Base-by-base conservation (phyloP, 208 protist species). In the Leishmania lainsoni region DNA sequence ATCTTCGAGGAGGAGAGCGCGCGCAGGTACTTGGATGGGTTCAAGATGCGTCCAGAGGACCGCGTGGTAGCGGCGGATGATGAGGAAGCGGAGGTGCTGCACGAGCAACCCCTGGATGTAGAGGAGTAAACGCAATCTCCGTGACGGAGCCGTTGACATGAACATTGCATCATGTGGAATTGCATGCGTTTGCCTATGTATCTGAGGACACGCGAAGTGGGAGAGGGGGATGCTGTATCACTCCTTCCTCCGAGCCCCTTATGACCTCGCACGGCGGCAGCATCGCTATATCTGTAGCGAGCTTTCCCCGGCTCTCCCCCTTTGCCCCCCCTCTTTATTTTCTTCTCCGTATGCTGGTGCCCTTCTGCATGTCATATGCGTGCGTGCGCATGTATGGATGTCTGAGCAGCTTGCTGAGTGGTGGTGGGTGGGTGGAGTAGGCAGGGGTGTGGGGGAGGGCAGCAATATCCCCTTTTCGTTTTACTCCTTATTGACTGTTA, bases 1-100 rank as follows among this genome's bases (percentile, higher is more conserved):
- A 89, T 98, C 56, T 88, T 97, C 76, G 87, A 93, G 51, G 97
- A 98, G 84, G 97, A 98, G 45, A 80, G 29, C 32, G 85, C 94
- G 66, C 88, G 93, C 61, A 92, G 89, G 82, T 98, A 96, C 75
- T 80, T 98, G 86, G 91, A 95, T 78, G 91, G 86, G n/a, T 95
- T 98, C 79, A 83, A 87, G 76, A 90, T 96, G 83, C 75, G 71
- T 32, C 93, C 94, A 39, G 92, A 96, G 81, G 93, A 96, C 76
- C 92, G 93, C 72, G 92, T 94, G 3, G 83, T 78, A 1, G 84
- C 58, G 8, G 89, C 81, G 42, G 88, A 87, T 26, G 86, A 91
- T 22, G 89, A 92, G n/a, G 92, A 95, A 32, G 92, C 92, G 61
- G 94, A 95, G 35, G 86, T 75, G 22, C 48, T 94, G 22, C 86